Conservation (phyloP, 2,329 filamentous ascomycete genomes). For the Botrytis pseudocinerea region DNA sequence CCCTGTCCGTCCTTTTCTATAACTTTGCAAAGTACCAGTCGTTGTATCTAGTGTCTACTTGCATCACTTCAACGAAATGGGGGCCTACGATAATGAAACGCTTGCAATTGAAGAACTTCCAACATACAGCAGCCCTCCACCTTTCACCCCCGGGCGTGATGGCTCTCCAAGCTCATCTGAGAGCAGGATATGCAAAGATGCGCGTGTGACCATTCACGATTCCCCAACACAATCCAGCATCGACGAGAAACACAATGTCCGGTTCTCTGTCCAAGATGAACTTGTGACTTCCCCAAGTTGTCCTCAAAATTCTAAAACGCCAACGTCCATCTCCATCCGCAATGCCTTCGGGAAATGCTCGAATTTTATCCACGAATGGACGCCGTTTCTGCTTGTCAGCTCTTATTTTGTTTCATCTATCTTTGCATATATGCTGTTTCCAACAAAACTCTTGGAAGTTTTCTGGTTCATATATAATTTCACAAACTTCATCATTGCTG, state of each 20-base stretch:
- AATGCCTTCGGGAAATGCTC: conserved; percentile 15
- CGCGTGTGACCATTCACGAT: conserved; percentile 10
- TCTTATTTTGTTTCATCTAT: conserved; percentile 47
- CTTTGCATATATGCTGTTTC: conserved; percentile 46
- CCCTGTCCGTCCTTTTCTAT: background rate
- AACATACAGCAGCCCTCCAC: background rate
- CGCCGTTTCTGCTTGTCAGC: conserved; percentile 44
- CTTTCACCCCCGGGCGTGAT: background rate
- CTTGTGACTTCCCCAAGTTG: background rate
- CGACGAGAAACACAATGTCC: background rate
- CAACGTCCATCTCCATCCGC: background rate
- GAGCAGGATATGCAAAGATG: background rate
- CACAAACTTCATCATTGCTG: conserved; percentile 48
- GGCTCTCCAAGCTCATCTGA: background rate
- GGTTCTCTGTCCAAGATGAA: conserved; percentile 5
- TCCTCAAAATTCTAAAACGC: background rate
- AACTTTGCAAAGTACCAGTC: background rate
- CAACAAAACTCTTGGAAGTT: conserved; percentile 42
- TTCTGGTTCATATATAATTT: conserved; percentile 49
- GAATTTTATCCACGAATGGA: conserved; percentile 41
- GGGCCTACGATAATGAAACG: background rate
- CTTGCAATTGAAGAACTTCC: conserved; percentile 8
- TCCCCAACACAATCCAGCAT: background rate
- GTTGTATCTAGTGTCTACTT: background rate
- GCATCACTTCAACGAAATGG: background rate